These are phyloP conservation scores for Cercophora samala DNA, from an alignment of 495 filamentous ascomycete genomes.

Conservation along the genomic window DNA sequence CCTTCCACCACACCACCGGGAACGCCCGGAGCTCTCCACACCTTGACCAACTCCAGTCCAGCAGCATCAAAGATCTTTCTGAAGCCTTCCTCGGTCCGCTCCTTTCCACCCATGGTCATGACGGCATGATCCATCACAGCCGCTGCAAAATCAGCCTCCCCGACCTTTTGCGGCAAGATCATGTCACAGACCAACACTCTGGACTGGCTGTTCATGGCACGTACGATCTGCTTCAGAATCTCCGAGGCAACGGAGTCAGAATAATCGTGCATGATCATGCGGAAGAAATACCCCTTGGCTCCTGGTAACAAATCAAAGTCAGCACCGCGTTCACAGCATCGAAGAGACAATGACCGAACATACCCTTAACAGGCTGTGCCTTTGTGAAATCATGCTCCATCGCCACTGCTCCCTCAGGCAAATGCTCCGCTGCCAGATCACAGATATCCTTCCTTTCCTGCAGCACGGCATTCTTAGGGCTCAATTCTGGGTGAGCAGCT, in stretches of 20 bases:
- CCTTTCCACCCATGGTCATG: conserved; percentile 34
- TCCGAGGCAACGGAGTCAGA: conserved; percentile 36
- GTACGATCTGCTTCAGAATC: conserved; percentile 44
- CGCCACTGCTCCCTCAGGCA: conserved; percentile 16
- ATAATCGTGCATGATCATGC: conserved; percentile 54
- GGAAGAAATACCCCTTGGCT: conserved; percentile 43
- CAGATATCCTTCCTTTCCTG: conserved; percentile 22
- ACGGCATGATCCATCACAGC: conserved; percentile 29
- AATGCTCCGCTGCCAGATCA: conserved; percentile 15
- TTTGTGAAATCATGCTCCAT: conserved; percentile 23
- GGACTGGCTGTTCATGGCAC: conserved; percentile 36
- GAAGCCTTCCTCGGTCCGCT: conserved; percentile 32
- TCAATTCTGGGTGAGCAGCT: conserved; percentile 12
- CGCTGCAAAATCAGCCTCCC: conserved; percentile 16
- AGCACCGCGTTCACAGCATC: not conserved
- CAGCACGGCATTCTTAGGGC: conserved; percentile 17
- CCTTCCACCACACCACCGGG: conserved; percentile 3
- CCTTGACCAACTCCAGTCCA: conserved; percentile 32
- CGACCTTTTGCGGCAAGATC: conserved; percentile 28
- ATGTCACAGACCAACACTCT: conserved; percentile 31
- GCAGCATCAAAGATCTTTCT: conserved; percentile 27
- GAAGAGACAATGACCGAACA: not conserved
- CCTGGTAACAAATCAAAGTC: not conserved
- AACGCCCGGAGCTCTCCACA: conserved; percentile 19
- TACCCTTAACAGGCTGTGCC: conserved; percentile 23